Conservation (phyloP, 2,329 filamentous ascomycete genomes). For the Pseudonectria foliicola region DNA sequence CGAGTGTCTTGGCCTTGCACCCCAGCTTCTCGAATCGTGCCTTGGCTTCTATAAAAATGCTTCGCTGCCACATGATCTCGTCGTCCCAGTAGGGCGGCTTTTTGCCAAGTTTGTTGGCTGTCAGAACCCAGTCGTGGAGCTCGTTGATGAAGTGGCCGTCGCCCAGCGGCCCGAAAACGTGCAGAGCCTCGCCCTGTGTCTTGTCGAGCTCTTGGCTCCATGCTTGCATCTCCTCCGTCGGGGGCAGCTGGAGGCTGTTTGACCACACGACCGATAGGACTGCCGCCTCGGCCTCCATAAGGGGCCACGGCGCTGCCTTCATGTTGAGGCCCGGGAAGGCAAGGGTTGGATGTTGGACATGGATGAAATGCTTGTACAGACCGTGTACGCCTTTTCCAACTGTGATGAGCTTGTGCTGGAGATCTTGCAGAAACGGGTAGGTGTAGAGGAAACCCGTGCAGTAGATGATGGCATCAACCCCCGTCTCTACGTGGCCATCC, state of each 20-base stretch:
- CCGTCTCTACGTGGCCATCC: constrained; percentile 55
- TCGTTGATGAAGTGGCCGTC: constrained; percentile 67
- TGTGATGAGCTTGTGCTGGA: constrained; percentile 49
- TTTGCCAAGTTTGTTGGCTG: constrained; percentile 51
- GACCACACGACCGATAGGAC: constrained; percentile 72
- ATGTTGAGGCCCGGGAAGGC: constrained; percentile 70
- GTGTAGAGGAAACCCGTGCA: constrained; percentile 87
- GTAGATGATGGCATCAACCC: constrained; percentile 73
- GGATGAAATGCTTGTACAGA: constrained; percentile 74
- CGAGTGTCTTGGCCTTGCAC: constrained; percentile 54
- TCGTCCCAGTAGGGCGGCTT: constrained; percentile 64
- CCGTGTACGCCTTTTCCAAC: constrained; percentile 64
- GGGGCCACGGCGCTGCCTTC: constrained; percentile 80
- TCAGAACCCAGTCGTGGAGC: constrained; percentile 54
- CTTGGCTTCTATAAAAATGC: constrained; percentile 61
- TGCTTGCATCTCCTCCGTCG: constrained; percentile 52
- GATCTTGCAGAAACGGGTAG: constrained; percentile 59
- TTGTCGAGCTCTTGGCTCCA: constrained; percentile 62
- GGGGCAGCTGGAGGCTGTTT: constrained; percentile 59
- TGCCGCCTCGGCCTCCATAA: constrained; percentile 72
- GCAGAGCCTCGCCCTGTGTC: constrained; percentile 26
- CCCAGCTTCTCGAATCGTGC: constrained; percentile 63
- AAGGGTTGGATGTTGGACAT: constrained; percentile 67
- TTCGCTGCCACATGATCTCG: constrained; percentile 64
- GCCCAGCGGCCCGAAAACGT: constrained; percentile 25